phyloP scores from a whole-genome alignment of 2,329 filamentous ascomycete species.

The Aureobasidium sp. region DNA sequence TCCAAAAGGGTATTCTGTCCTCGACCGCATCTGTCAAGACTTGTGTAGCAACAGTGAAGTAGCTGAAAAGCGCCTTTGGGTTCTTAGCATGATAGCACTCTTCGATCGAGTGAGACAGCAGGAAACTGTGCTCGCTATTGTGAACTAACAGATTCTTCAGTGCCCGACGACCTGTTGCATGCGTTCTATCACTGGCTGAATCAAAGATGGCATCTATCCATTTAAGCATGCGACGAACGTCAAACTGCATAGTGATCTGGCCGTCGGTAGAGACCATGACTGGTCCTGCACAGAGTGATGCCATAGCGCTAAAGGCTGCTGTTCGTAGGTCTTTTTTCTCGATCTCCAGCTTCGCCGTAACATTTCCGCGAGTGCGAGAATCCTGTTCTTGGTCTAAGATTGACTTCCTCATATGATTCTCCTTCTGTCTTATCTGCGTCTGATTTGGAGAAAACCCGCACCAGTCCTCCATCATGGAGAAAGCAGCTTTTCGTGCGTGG shows the following conservation, averaged over 20 bases:
- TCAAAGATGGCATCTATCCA: slow-evolving; percentile 97
- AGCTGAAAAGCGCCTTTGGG: slow-evolving; percentile 82
- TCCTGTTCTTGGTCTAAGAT: slow-evolving; percentile 70
- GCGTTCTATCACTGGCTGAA: slow-evolving; percentile 82
- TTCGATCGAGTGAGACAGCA: slow-evolving; percentile 83
- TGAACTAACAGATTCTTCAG: slow-evolving; percentile 83
- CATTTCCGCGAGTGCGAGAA: slow-evolving; percentile 63
- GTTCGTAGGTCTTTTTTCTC: slow-evolving; percentile 89
- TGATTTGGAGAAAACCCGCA: slow-evolving; percentile 95
- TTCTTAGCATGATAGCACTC: slow-evolving; percentile 79
- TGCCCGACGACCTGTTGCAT: slow-evolving; percentile 78
- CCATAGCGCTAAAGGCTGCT: slow-evolving; percentile 91
- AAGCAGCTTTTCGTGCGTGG: slow-evolving; percentile 88
- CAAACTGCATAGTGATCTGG: slow-evolving; percentile 79
- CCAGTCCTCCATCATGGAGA: slow-evolving; percentile 98
- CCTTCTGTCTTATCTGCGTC: slow-evolving; percentile 66
- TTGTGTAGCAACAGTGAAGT: slow-evolving; percentile 85
- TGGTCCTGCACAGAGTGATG: slow-evolving; percentile 73
- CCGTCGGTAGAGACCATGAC: slow-evolving; percentile 84
- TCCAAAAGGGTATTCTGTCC: slow-evolving; percentile 83
- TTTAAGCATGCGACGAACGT: slow-evolving; percentile 81
- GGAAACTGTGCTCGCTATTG: slow-evolving; percentile 76
- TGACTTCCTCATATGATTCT: slow-evolving; percentile 80
- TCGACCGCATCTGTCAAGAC: slow-evolving; percentile 70
- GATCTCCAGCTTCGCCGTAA: slow-evolving; percentile 89